These are phyloP conservation scores for Shiraia bambusicola DNA, from an alignment of 2,329 filamentous ascomycete genomes.

Conservation along the genomic window DNA sequence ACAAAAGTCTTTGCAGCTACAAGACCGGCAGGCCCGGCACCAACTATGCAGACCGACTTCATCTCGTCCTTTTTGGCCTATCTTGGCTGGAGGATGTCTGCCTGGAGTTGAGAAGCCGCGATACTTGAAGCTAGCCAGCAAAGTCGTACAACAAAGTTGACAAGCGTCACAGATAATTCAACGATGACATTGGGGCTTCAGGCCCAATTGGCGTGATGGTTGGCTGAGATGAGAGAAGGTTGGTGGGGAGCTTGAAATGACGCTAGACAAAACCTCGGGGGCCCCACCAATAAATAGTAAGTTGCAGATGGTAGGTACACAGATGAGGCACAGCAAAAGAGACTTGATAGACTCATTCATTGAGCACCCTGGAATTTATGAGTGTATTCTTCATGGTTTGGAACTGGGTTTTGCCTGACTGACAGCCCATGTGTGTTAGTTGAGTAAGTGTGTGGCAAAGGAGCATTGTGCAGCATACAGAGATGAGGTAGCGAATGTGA, in stretches of 20 bases:
- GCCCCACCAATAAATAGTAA: slow-evolving; percentile 10
- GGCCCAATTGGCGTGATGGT: not conserved
- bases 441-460: not conserved
- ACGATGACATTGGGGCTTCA: not conserved
- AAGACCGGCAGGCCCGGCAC: slow-evolving; percentile 49
- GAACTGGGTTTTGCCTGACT: slow-evolving; percentile 54
- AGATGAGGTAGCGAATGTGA: slow-evolving; percentile 53
- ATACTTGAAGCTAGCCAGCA: too few relatives aligned
- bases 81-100: too few relatives aligned
- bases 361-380: slow-evolving; percentile 37
- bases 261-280: slow-evolving; percentile 21
- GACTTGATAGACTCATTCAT: slow-evolving; percentile 14
- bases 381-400: slow-evolving; percentile 49
- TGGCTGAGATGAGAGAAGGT: not conserved
- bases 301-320: not conserved
- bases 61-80: slow-evolving; percentile 6
- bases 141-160: too few relatives aligned
- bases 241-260: slow-evolving; percentile 8
- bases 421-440: slow-evolving; percentile 5
- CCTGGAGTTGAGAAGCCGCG: too few relatives aligned
- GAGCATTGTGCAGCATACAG: slow-evolving; percentile 31
- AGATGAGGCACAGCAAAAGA: slow-evolving; percentile 4
- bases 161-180: too few relatives aligned
- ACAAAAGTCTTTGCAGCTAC: slow-evolving; percentile 66
- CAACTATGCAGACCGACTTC: slow-evolving; percentile 46